phyloP scores from a whole-genome alignment of 768 basidiomycete genomes.

The Boletus barrowsii region DNA sequence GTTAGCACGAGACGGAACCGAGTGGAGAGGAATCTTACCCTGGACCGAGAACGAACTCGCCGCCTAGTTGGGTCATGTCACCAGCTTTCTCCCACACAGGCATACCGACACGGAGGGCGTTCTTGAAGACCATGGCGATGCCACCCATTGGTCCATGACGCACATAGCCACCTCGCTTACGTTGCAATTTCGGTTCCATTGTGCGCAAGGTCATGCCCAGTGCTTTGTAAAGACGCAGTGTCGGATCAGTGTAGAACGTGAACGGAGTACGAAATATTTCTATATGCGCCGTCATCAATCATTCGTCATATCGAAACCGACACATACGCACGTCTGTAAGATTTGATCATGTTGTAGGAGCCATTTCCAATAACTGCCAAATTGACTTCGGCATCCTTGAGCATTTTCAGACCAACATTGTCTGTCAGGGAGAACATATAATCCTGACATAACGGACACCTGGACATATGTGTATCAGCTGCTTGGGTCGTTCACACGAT shows the following conservation, averaged over 20 bases:
- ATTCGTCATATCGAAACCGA: neutral
- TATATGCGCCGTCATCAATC: constrained; percentile 13
- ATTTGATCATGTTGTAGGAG: constrained; percentile 68
- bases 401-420: constrained; percentile 44
- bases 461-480: constrained; percentile 16
- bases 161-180: constrained; percentile 56
- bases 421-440: constrained; percentile 70
- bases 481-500: neutral
- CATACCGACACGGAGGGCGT: constrained; percentile 72
- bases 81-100: constrained; percentile 81
- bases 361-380: constrained; percentile 80
- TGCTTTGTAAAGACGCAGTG: constrained; percentile 60
- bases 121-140: constrained; percentile 69
- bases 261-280: constrained; percentile 73
- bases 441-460: constrained; percentile 84
- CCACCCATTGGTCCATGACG: constrained; percentile 64
- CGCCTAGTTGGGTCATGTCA: constrained; percentile 76
- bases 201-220: constrained; percentile 70
- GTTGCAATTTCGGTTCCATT: constrained; percentile 39
- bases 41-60: constrained; percentile 79
- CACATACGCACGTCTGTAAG: constrained; percentile 56
- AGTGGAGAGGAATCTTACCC: constrained; percentile 46
- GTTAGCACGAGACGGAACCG: neutral
- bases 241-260: constrained; percentile 77
- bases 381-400: constrained; percentile 50